Base-by-base conservation (phyloP, 495 filamentous ascomycete genomes). In the Astrocystis sublimbata region DNA sequence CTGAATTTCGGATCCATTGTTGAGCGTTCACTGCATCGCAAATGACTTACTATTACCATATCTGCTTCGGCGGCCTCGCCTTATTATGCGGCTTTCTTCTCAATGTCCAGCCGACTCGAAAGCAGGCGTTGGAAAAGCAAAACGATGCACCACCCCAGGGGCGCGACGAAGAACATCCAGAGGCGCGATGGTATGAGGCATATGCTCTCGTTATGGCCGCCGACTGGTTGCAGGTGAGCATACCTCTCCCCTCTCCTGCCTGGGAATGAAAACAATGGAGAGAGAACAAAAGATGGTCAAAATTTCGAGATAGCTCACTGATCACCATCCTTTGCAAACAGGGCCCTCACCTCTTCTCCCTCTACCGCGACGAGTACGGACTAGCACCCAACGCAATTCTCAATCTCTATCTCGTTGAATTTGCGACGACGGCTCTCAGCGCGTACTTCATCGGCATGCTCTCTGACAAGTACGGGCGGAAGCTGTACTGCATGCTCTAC, bases 201-300 rank as follows among this genome's bases (percentile, higher is more conserved):
- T 85, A 83, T 57, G 73, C 71, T 30, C 78, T 85, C 7, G 73
- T 78, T 13, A 78, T 78, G 75, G 75, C 74, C 61, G 76, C 82
- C n/a, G 81, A 86, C 65, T 84, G 81, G 80, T 73, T 84, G 42
- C 81, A 85, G 72, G 78, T 78, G 66, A 64, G 69, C 56, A 45
- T n/a, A n/a, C n/a, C n/a, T n/a, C n/a, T n/a, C n/a, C n/a, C n/a
- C n/a, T n/a, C n/a, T n/a, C n/a, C n/a, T n/a, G n/a, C n/a, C n/a
- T n/a, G n/a, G n/a, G n/a, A n/a, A n/a, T n/a, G n/a, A n/a, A n/a
- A n/a, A n/a, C n/a, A n/a, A n/a, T n/a, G n/a, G n/a, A n/a, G n/a
- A n/a, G n/a, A n/a, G n/a, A n/a, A n/a, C n/a, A n/a, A n/a, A n/a
- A n/a, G n/a, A n/a, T n/a, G n/a, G n/a, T n/a, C n/a, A n/a, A n/a